Conservation (phyloP, 768 basidiomycete species). For the Coprinellus aureogranulatus region DNA sequence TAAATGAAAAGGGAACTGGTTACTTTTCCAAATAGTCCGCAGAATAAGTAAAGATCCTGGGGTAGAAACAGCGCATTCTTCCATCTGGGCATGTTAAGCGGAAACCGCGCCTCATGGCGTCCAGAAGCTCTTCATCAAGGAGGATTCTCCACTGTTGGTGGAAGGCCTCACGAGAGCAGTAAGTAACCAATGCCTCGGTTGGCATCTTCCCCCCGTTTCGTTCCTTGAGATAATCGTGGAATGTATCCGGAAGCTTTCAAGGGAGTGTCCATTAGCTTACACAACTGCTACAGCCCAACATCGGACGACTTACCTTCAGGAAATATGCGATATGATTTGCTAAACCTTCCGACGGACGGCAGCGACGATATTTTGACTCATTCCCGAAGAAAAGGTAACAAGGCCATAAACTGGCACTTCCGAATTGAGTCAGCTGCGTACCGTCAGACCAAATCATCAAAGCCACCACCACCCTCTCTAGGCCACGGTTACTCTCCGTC, state of each 20-base stretch:
- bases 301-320: not conserved
- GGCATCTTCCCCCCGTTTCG: conserved; percentile 16
- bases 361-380: conserved; percentile 17
- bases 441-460: conserved; percentile 27
- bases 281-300: too few relatives aligned
- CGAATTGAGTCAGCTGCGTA: conserved; percentile 16
- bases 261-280: too few relatives aligned
- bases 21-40: conserved; percentile 43
- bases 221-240: conserved; percentile 17
- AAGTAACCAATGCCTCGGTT: conserved; percentile 22
- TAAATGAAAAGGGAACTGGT: conserved; percentile 3
- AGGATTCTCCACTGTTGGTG: conserved; percentile 30
- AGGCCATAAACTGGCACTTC: conserved; percentile 17
- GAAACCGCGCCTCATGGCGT: conserved; percentile 33
- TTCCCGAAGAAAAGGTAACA: conserved; percentile 18
- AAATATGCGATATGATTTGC: conserved; percentile 20
- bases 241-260: conserved; percentile 20
- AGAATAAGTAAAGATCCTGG: conserved; percentile 33
- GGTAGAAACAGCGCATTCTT: conserved; percentile 26
- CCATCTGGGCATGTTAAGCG: conserved; percentile 30
- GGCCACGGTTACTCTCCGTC: not conserved
- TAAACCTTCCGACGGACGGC: conserved; percentile 8
- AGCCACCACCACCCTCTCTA: conserved; percentile 19
- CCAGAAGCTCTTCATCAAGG: conserved; percentile 30
- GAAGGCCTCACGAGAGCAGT: conserved; percentile 31